These are phyloP conservation scores for Exobasidium rhododendri DNA, from an alignment of 1,284 basidiomycete genomes.

Conservation along the genomic window DNA sequence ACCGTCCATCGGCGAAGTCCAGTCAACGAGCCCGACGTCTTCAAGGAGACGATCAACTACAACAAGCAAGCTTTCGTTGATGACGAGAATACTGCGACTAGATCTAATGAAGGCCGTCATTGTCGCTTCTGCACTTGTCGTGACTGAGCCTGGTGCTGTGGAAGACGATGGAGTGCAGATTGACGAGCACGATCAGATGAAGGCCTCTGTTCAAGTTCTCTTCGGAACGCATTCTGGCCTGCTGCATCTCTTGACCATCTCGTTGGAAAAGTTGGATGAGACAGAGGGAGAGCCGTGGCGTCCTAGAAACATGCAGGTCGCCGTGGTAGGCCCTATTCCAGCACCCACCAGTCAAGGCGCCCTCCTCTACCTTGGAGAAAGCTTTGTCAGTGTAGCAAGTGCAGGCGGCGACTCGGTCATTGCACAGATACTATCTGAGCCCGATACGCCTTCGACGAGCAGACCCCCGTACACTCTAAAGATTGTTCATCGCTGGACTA, in stretches of 20 bases:
- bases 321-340: slow-evolving; percentile 24
- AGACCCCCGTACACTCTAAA: not conserved
- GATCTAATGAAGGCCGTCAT: slow-evolving; percentile 32
- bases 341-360: slow-evolving; percentile 33
- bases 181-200: not conserved
- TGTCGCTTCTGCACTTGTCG: slow-evolving; percentile 28
- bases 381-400: slow-evolving; percentile 37
- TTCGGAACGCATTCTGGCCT: slow-evolving; percentile 23
- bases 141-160: slow-evolving; percentile 15
- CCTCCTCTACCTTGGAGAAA: slow-evolving; percentile 40
- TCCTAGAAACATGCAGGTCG: slow-evolving; percentile 22
- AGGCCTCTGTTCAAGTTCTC: slow-evolving; percentile 22
- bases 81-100: slow-evolving; percentile 23
- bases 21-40: not conserved
- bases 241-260: slow-evolving; percentile 24
- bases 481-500: slow-evolving; percentile 31
- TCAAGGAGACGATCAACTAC: not conserved
- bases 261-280: slow-evolving; percentile 12
- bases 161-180: slow-evolving; percentile 10
- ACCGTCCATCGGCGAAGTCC: not conserved
- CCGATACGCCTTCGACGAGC: not conserved
- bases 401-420: slow-evolving; percentile 40
- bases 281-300: slow-evolving; percentile 7
- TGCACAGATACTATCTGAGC: slow-evolving; percentile 1
- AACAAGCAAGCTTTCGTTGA: not conserved